Base-by-base conservation (phyloP, 306 rosid genomes). In the Pyrus betulifolia region DNA sequence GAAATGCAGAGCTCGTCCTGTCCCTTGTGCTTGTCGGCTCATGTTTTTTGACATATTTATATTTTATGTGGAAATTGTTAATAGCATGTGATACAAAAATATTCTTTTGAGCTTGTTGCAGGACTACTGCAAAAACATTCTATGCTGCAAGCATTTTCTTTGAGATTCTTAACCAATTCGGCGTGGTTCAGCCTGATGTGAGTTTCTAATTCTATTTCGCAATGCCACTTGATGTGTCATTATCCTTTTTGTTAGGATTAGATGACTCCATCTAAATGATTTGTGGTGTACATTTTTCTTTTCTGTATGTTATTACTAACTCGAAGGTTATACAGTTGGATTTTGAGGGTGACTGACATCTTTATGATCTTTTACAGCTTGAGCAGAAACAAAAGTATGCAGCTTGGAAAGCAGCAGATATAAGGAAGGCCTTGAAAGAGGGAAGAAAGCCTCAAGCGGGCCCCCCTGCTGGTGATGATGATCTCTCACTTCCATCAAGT, bases 301-400 rank as follows among this genome's bases (percentile, higher is more conserved):
- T 19, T 60, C 17, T 51, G 5, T 21, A 25, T 49, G 44, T 74
- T 58, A 55, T 28, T 67, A 42, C 30, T 21, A 22, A 19, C n/a
- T 11, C 4, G 51, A 8, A 35, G 55, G 44, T 13, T 40, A 14
- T 31, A 22, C 51, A 3, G 61, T 51, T 79, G 59, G 35, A 22
- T 49, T 11, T 35, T 75, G 31, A 44, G 23, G 33, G 45, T 68
- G 9, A n/a, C 59, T 75, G 44, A 70, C 13, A 15, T 12, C 27
- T 58, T 33, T n/a, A 46, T 45, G 52, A 69, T 80, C 81, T 82
- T 76, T 84, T 76, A 77, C 88, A 96, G 99, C 88, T 96, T 77
- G 99, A 96, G 88, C 91, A 96, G 90, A 96, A 96, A 76, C 98
- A 92, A 87, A 96, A 96, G 84, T 96, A 96, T 74, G 97, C 99